Conservation (phyloP, 1,284 basidiomycete species). For the Ganoderma boninense region DNA sequence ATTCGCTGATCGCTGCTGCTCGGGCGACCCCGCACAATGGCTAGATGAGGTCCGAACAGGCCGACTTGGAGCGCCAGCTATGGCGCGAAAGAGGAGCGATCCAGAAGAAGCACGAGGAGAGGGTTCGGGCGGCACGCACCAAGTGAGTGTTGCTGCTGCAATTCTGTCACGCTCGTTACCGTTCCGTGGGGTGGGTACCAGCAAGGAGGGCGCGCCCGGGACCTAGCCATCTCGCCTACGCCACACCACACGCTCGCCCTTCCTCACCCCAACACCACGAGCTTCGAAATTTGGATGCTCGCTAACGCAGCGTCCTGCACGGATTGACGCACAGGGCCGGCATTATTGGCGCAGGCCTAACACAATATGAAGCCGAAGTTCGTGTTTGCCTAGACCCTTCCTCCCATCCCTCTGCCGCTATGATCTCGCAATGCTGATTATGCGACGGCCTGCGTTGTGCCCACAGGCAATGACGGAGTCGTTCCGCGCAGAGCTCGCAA, state of each 20-base stretch:
- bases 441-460: slow-evolving; percentile 9
- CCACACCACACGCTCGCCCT: not conserved
- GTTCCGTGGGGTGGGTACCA: not conserved
- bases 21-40: slow-evolving; percentile 2
- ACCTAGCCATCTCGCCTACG: not conserved
- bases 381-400: slow-evolving; percentile 51
- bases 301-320: slow-evolving; percentile 16
- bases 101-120: slow-evolving; percentile 70
- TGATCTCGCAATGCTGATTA: slow-evolving; percentile 21
- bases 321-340: slow-evolving; percentile 52
- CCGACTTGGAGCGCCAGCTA: slow-evolving; percentile 67
- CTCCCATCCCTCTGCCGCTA: slow-evolving; percentile 12
- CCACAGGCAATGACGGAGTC: slow-evolving; percentile 65
- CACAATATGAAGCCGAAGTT: slow-evolving; percentile 76
- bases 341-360: slow-evolving; percentile 68
- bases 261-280: not conserved
- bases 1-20: slow-evolving; percentile 1
- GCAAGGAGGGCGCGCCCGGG: not conserved
- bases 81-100: slow-evolving; percentile 71
- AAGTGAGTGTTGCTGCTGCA: slow-evolving; percentile 59
- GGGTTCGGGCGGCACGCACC: slow-evolving; percentile 67
- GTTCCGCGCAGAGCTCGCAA: slow-evolving; percentile 67
- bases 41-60: slow-evolving; percentile 71
- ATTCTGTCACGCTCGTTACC: not conserved
- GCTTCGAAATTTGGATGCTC: not conserved